phyloP scores from a whole-genome alignment of 139 green algal species.

The Coelastrella sp. region DNA sequence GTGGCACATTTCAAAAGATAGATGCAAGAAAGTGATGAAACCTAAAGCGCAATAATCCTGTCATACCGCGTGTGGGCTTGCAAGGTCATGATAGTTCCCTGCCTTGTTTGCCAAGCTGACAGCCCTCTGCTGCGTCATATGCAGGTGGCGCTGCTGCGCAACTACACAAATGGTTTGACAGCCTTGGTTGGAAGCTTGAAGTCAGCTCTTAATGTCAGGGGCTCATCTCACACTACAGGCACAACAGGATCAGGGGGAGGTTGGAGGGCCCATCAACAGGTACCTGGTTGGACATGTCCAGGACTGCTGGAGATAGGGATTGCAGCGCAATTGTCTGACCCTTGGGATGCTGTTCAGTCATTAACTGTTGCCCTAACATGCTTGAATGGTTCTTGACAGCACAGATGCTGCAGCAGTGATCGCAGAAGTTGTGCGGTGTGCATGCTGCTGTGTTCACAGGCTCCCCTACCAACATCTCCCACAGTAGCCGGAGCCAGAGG shows the following conservation, averaged over 20 bases:
- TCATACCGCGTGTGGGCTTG: no score
- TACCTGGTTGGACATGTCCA: not conserved
- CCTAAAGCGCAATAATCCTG: no score
- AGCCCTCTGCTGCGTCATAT: not conserved
- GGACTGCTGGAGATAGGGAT: no score
- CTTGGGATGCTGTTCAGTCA: no score
- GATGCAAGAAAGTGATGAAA: no score
- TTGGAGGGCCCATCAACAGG: not conserved
- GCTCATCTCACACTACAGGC: not conserved
- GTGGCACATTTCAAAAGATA: not conserved
- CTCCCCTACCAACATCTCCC: not conserved
- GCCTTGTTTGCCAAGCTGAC: no score
- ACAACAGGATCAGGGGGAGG: not conserved
- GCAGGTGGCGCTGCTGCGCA: conserved; percentile 55
- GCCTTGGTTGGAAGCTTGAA: conserved; percentile 51
- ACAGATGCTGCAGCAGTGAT: not conserved
- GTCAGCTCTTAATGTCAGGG: not conserved
- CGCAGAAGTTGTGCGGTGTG: not conserved
- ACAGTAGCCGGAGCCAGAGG: not conserved
- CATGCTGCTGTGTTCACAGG: conserved; percentile 5
- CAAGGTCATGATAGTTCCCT: no score
- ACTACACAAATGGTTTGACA: conserved; percentile 49
- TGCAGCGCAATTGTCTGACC: no score
- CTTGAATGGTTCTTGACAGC: no score
- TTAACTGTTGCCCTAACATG: no score